Conservation (phyloP, 2,329 filamentous ascomycete genomes). For the Apiospora marii region DNA sequence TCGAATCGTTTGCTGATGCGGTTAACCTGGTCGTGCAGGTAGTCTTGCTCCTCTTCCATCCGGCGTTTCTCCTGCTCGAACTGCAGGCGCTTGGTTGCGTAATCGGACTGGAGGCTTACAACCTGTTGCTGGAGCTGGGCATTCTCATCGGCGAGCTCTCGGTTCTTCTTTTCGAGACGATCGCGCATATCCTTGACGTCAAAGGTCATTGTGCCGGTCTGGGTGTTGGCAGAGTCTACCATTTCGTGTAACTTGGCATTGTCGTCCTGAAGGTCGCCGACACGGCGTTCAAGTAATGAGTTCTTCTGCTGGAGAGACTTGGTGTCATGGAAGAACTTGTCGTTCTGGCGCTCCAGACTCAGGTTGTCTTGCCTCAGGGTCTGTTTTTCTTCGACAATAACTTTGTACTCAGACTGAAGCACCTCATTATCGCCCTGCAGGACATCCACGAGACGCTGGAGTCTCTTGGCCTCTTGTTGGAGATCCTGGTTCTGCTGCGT, state of each 20-base stretch:
- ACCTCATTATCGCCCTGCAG: constrained; percentile 52
- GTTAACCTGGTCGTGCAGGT: constrained; percentile 53
- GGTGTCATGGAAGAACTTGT: constrained; percentile 63
- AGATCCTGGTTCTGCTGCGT: constrained; percentile 54
- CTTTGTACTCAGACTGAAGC: constrained; percentile 43
- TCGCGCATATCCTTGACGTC: constrained; percentile 35
- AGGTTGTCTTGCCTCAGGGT: constrained; percentile 59
- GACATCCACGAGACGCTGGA: constrained; percentile 43
- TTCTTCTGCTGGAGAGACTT: constrained; percentile 49
- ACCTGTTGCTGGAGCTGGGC: constrained; percentile 37
- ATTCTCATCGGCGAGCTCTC: constrained; percentile 36
- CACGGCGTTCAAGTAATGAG: constrained; percentile 54
- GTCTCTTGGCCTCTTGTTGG: constrained; percentile 43
- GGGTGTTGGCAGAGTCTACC: constrained; percentile 45
- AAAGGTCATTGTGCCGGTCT: constrained; percentile 33
- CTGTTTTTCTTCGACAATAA: constrained; percentile 47
- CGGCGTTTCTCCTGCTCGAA: constrained; percentile 35
- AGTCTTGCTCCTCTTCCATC: constrained; percentile 32
- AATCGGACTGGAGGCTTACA: constrained; percentile 33
- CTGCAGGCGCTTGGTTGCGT: constrained; percentile 29
- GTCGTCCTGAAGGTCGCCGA: constrained; percentile 55
- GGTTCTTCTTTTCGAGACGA: constrained; percentile 36
- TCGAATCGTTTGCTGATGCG: constrained; percentile 44
- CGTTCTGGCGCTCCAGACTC: constrained; percentile 61
- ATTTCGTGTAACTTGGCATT: constrained; percentile 57